Base-by-base conservation (phyloP, 176 grass and related monocot genomes). In the Miscanthus lutarioriparius region DNA sequence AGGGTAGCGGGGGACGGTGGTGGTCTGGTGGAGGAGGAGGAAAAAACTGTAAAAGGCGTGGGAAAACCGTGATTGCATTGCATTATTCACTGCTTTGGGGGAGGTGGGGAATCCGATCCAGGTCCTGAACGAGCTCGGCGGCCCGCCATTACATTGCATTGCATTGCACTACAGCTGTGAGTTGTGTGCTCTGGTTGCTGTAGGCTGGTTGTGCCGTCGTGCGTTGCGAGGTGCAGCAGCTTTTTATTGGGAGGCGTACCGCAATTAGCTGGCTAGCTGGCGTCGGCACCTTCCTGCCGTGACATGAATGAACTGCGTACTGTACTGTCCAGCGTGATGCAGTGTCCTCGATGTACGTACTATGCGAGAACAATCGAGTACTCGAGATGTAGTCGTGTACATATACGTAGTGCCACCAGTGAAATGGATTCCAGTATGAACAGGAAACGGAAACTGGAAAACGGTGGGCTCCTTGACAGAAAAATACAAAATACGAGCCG, bases 161-260 rank as follows among this genome's bases (percentile, higher is more conserved):
- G n/a, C n/a, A n/a, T 63, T 44, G n/a, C 36, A 10, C n/a, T 69
- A 67, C 70, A 64, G 37, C 51, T 20, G 51, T 53, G 48, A 7
- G 48, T 1, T 58, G 75, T 35, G 69, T 16, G 81, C 43, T 25
- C 6, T 16, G 7, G 41, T 28, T 35, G 48, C 53, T 20, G 10
- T 47, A 33, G 56, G 27, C 48, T 0, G 63, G 41, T 64, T 25
- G 53, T n/a, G 19, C 53, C 53, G 54, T 23, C 25, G 54, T 10
- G 22, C 15, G 47, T 49, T 4, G 49, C 19, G 33, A 3, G 76
- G 6, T 15, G 43, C 36, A 79, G 5, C 62, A 26, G 62, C 78
- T 69, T 87, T 87, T 87, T 12, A 25, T 76, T n/a, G 78, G 78
- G 47, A 81, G 35, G 35, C 25, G 70, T 62, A 58, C 28, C 74